Evolutionary conservation across 306 rosid genomes (phyloP).

Genomic region (Albizia julibrissin): DNA sequence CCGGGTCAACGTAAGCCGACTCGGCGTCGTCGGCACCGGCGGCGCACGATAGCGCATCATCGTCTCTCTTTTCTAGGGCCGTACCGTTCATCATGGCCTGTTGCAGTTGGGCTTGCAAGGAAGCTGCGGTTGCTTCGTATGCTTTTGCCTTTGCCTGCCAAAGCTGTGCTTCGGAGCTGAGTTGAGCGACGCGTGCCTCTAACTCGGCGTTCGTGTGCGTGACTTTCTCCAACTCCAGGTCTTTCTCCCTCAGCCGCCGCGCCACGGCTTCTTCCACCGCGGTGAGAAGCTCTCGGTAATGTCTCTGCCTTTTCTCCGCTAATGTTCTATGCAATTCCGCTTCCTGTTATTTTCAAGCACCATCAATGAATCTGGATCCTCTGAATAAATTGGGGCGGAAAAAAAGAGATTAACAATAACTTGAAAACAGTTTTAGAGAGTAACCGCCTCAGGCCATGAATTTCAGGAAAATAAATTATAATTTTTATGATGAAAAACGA

Average conservation of each 20-base stretch:
- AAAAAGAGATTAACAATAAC: neutral
- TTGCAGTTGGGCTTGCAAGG: constrained; percentile 75
- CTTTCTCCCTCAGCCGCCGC: constrained; percentile 63
- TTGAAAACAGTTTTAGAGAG: neutral
- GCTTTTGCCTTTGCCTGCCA: constrained; percentile 89
- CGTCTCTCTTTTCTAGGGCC: constrained; percentile 8
- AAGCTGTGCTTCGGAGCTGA: constrained; percentile 67
- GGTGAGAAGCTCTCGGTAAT: constrained; percentile 56
- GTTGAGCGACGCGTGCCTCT: constrained; percentile 85
- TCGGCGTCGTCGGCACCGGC: constrained; percentile 72
- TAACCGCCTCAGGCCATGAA: neutral
- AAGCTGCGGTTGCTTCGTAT: constrained; percentile 67
- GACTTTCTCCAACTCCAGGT: constrained; percentile 69
- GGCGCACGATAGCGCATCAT: constrained; percentile 42
- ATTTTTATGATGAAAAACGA: neutral
- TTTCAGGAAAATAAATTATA: neutral
- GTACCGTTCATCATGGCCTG: constrained; percentile 56
- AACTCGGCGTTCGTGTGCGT: constrained; percentile 70
- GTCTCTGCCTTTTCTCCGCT: constrained; percentile 74
- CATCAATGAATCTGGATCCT: neutral
- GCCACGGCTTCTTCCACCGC: constrained; percentile 71
- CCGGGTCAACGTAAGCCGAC: constrained; percentile 78
- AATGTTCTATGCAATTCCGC: constrained; percentile 71
- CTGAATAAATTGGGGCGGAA: neutral
- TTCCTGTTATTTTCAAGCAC: constrained; percentile 44